Conservation (phyloP, 108 stramenopile genomes). For the Cyclotella atomus region DNA sequence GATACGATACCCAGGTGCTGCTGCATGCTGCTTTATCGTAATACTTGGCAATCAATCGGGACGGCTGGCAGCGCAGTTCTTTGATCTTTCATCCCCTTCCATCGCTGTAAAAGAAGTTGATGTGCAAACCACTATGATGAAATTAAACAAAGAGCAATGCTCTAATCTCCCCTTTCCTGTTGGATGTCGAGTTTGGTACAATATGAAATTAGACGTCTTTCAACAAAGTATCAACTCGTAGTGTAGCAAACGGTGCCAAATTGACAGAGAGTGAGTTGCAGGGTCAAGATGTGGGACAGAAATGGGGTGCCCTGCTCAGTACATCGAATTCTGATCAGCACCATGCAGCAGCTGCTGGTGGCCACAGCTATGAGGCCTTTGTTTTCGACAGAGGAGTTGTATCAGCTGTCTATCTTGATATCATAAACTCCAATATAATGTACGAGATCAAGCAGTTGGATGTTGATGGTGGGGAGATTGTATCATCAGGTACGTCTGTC, state of each 20-base stretch:
- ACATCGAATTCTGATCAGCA: not conserved
- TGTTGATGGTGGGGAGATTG: not conserved
- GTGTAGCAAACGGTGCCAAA: no score
- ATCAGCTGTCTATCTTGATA: constrained; percentile 1
- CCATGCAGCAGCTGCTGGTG: not conserved
- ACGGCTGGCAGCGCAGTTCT: no score
- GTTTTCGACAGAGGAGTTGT: not conserved
- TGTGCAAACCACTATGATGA: not conserved
- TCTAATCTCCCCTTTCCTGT: constrained; percentile 1
- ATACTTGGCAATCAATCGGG: no score
- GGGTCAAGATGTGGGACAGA: not conserved
- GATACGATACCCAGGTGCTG: no score
- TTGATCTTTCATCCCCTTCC: no score
- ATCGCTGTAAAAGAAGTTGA: not conserved
- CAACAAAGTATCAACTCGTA: not conserved
- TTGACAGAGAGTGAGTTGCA: not conserved
- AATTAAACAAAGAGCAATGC: constrained; percentile 6
- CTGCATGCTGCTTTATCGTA: no score
- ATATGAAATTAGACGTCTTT: not conserved
- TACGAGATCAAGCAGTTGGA: not conserved
- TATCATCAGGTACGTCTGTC: not conserved
- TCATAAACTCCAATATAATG: not conserved
- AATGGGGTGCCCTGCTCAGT: not conserved
- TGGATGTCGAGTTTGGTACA: constrained; percentile 2
- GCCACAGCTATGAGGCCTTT: not conserved